Percentiles rank a stretch among this genome's conserved stretches.
Conservation (phyloP, 768 basidiomycete genomes). For the Xerocomellus intermedius region DNA sequence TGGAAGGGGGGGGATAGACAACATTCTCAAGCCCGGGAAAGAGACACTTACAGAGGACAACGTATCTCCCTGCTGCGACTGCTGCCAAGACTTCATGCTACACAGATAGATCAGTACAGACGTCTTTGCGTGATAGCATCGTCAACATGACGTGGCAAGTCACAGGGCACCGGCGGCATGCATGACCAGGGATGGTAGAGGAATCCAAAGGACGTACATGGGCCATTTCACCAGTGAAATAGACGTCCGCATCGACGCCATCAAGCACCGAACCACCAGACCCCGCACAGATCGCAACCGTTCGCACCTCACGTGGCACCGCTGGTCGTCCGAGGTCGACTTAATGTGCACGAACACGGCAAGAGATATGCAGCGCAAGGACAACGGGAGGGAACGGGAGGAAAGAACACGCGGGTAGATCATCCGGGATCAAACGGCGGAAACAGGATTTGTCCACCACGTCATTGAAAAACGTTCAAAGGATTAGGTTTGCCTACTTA, state of each 20-base stretch:
- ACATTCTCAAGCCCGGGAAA: not conserved
- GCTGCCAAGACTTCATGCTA: slow-evolving; percentile 88
- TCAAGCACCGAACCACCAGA: slow-evolving; percentile 78
- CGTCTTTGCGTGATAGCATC: not conserved
- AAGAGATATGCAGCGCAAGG: slow-evolving; percentile 3
- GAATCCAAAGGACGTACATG: slow-evolving; percentile 55
- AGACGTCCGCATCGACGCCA: slow-evolving; percentile 76
- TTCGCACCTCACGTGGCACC: slow-evolving; percentile 40
- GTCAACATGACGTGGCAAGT: slow-evolving; percentile 14
- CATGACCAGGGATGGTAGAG: slow-evolving; percentile 2
- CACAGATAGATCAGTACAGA: not conserved
- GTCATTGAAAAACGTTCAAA: slow-evolving; percentile 14
- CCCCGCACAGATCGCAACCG: slow-evolving; percentile 90
- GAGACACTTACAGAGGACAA: slow-evolving; percentile 72
- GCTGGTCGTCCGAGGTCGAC: slow-evolving; percentile 66
- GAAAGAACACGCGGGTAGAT: slow-evolving; percentile 16
- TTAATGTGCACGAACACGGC: slow-evolving; percentile 25
- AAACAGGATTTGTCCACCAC: not conserved
- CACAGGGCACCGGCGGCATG: slow-evolving; percentile 5
- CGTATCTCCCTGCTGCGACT: slow-evolving; percentile 69
- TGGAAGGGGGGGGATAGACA: not conserved
- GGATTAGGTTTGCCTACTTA: slow-evolving; percentile 30
- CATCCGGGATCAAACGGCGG: slow-evolving; percentile 11
- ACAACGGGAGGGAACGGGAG: slow-evolving; percentile 19
- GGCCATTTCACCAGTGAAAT: slow-evolving; percentile 90